Base-by-base conservation (phyloP, 129 eudicot genomes). In the Ambrosia artemisiifolia region DNA sequence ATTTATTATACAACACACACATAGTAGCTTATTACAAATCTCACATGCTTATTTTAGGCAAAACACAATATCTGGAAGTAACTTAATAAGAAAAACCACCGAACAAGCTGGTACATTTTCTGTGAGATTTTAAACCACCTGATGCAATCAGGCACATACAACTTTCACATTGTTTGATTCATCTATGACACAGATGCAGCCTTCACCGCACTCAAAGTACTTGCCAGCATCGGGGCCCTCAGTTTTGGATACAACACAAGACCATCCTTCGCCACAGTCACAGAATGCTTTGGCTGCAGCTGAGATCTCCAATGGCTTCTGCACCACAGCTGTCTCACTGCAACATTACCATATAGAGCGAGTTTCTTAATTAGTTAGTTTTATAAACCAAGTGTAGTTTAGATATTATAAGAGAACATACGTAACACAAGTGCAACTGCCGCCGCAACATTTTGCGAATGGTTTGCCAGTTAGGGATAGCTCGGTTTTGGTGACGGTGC, bases 131-230 rank as follows among this genome's bases (percentile, higher is more conserved):
- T 7, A 0, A 34, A 18, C 35, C 28, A 62, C 49, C 19, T 42
- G 72, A 62, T 24, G 76, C 16, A 19, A 63, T 70, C 71, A 70
- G 33, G 82, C 72, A 17, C 65, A 30, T 18, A 42, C 77, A 63
- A 70, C 77, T 50, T 63, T 78, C 30, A 51, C 51, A 2, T 32
- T 50, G 60, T 78, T 78, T 38, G 81, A 61, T 77, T 77, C 65
- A 62, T 77, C 81, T 38, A 62, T 40, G 66, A 77, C 72, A 49
- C 71, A 70, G 17, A 40, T 51, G 60, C 81, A 70, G 16, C 82
- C 76, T 42, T 76, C 80, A 59, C 80, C 80, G 4, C 80, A 76
- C 69, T 76, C 69, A 44, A 76, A 76, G 60, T 67, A 76, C 7
- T 68, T 76, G 47, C 80, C 80, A 4, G 80, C 74, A 3, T 76